Conservation (phyloP, 768 basidiomycete genomes). For the Dentipellis sp. region DNA sequence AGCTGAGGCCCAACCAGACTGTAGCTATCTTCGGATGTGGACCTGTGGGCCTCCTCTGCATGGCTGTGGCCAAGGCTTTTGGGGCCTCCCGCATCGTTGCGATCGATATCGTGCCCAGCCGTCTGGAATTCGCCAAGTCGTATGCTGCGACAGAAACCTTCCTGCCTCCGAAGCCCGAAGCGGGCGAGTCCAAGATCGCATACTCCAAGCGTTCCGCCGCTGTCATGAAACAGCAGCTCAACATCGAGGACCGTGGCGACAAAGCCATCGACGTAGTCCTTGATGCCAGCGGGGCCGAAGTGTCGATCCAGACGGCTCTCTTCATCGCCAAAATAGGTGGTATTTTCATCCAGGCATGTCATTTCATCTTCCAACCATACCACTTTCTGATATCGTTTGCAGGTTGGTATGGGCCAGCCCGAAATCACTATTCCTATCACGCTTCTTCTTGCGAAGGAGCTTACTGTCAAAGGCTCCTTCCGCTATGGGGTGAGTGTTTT, state of each 20-base stretch:
- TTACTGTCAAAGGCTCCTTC: conserved; percentile 86
- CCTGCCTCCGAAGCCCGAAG: conserved; percentile 47
- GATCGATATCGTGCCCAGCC: conserved; percentile 65
- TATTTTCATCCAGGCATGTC: conserved; percentile 54
- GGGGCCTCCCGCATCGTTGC: conserved; percentile 81
- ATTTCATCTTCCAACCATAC: not conserved
- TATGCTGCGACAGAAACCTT: conserved; percentile 80
- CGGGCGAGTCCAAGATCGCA: conserved; percentile 56
- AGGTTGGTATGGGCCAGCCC: conserved; percentile 84
- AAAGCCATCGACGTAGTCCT: conserved; percentile 77
- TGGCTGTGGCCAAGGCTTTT: conserved; percentile 93
- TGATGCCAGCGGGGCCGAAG: conserved; percentile 90
- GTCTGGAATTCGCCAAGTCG: conserved; percentile 78
- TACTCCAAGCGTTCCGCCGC: conserved; percentile 70
- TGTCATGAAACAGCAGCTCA: conserved; percentile 53
- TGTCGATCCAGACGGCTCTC: conserved; percentile 82
- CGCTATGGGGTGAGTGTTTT: conserved; percentile 58
- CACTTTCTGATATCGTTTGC: conserved; percentile 19
- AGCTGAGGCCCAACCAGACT: conserved; percentile 62
- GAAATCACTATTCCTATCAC: conserved; percentile 70
- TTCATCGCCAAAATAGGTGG: conserved; percentile 71
- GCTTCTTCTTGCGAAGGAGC: conserved; percentile 64
- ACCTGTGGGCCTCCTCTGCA: conserved; percentile 80
- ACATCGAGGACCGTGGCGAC: conserved; percentile 61
- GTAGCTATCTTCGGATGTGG: conserved; percentile 86